These are phyloP conservation scores for Hagleromyces aurorensis DNA, from an alignment of 805 yeast genomes.

Conservation along the genomic window DNA sequence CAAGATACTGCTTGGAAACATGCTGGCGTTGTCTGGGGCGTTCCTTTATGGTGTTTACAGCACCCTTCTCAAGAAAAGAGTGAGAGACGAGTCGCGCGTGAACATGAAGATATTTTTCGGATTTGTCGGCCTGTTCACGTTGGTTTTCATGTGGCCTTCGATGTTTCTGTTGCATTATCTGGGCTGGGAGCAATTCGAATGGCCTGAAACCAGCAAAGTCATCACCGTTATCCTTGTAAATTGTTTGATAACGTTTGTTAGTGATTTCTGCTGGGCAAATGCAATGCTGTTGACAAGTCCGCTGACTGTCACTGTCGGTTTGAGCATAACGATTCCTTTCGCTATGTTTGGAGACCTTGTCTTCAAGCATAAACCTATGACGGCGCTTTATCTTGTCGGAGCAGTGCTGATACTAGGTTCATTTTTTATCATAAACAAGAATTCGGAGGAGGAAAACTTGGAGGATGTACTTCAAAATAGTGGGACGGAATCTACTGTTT, in stretches of 20 bases:
- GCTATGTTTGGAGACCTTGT: constrained; percentile 88
- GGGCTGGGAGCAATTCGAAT: constrained; percentile 62
- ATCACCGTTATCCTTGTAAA: constrained; percentile 51
- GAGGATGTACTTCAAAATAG: constrained; percentile 9
- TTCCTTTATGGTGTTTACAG: constrained; percentile 88
- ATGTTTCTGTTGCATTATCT: constrained; percentile 53
- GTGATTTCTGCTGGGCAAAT: constrained; percentile 94
- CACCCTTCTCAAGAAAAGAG: constrained; percentile 66
- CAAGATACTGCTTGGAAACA: constrained; percentile 55
- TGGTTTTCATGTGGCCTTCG: constrained; percentile 75
- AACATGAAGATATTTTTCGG: constrained; percentile 90
- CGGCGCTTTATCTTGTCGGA: constrained; percentile 62
- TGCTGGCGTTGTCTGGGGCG: constrained; percentile 78
- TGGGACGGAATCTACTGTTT: no score
- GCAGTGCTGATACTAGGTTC: constrained; percentile 76
- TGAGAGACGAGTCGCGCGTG: constrained; percentile 64
- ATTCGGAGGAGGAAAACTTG: constrained; percentile 54
- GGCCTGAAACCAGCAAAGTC: constrained; percentile 52
- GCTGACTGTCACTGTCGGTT: constrained; percentile 89
- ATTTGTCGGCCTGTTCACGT: constrained; percentile 81
- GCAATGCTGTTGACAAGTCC: constrained; percentile 93
- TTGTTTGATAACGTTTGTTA: constrained; percentile 69
- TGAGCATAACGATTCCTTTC: constrained; percentile 87
- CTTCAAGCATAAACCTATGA: constrained; percentile 54
- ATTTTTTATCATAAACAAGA: constrained; percentile 74